Conservation (phyloP, 305 asterid species). For the Fraxinus platypoda region DNA sequence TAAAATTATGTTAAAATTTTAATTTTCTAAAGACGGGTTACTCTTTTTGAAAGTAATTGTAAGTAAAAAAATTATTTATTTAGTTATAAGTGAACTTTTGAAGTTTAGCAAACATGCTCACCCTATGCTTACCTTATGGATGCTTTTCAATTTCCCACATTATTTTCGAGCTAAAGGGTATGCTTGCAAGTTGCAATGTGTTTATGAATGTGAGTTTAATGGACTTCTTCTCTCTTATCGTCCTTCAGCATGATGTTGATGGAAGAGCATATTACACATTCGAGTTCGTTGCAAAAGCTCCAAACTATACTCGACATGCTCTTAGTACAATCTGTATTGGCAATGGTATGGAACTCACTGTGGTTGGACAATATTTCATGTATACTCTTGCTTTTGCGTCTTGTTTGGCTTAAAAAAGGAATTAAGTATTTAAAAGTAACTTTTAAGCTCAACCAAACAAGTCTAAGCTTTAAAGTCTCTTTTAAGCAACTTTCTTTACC, state of each 20-base stretch:
- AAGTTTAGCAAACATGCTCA: not conserved
- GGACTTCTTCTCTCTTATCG: constrained; percentile 7
- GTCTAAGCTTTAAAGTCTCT: not conserved
- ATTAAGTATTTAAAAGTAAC: not conserved
- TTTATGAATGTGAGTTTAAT: constrained; percentile 8
- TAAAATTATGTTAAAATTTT: not conserved
- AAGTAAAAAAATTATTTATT: not conserved
- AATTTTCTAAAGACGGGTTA: not conserved
- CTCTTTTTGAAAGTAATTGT: not conserved
- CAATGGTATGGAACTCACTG: constrained; percentile 52
- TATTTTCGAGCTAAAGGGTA: not conserved
- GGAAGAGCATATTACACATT: constrained; percentile 76
- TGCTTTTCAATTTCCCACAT: not conserved
- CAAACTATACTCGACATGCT: constrained; percentile 86
- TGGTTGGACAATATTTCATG: not conserved
- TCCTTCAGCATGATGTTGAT: constrained; percentile 62
- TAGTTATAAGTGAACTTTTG: not conserved
- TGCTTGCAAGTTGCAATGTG: not conserved
- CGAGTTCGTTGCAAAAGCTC: constrained; percentile 78
- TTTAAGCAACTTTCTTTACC: not conserved
- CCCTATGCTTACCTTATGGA: not conserved
- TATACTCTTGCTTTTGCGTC: not conserved
- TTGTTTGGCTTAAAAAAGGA: not conserved
- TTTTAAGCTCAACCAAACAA: not conserved
- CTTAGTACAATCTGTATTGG: constrained; percentile 69